These are phyloP conservation scores for Aspergillus hiratsukae DNA, from an alignment of 2,329 filamentous ascomycete genomes.

Conservation along the genomic window DNA sequence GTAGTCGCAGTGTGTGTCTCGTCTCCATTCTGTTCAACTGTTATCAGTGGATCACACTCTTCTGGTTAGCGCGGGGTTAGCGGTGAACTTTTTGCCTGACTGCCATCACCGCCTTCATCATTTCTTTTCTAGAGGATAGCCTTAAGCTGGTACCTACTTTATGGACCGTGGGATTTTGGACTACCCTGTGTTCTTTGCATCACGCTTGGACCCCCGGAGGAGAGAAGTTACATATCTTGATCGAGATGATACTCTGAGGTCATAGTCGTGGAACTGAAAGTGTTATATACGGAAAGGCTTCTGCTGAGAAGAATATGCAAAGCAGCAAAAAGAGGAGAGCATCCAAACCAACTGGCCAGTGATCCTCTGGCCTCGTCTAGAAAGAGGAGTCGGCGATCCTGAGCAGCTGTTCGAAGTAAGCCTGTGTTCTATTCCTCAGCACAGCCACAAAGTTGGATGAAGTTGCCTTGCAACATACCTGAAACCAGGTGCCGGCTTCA, in stretches of 20 bases:
- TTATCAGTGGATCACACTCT: constrained; percentile 21
- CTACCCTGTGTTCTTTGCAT: not conserved
- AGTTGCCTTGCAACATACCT: constrained; percentile 38
- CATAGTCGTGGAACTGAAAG: not conserved
- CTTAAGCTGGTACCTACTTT: no score
- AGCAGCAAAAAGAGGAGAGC: not conserved
- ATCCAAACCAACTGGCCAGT: not conserved
- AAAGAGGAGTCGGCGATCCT: constrained; percentile 25
- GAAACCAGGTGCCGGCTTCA: constrained; percentile 66
- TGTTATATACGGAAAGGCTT: constrained; percentile 3
- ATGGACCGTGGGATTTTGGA: not conserved
- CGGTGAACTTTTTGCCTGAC: constrained; percentile 13
- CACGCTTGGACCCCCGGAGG: not conserved
- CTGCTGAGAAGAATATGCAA: not conserved
- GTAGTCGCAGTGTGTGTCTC: constrained; percentile 18
- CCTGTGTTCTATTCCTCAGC: constrained; percentile 10
- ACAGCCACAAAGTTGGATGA: constrained; percentile 15
- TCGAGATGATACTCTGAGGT: not conserved
- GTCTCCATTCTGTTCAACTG: constrained; percentile 13
- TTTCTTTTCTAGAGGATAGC: not conserved
- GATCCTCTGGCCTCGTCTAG: constrained; percentile 1
- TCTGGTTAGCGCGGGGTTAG: constrained; percentile 26
- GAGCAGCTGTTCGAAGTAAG: constrained; percentile 28
- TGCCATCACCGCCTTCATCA: constrained; percentile 16
- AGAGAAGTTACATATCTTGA: not conserved